Base-by-base conservation (phyloP, 116 monocot genomes). In the Cymodocea nodosa region DNA sequence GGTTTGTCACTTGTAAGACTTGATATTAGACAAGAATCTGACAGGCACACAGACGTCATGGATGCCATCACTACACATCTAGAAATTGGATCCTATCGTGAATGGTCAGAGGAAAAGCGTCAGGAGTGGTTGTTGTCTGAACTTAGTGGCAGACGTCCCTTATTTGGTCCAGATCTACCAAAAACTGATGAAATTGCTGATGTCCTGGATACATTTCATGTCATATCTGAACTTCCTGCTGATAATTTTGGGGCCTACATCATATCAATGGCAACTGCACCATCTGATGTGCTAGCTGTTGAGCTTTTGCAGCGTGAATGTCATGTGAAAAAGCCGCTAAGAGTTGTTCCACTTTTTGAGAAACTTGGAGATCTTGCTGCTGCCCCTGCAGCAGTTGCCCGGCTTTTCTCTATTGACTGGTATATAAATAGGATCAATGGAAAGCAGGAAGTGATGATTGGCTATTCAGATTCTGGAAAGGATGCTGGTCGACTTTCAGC, bases 401-500 rank as follows among this genome's bases (percentile, higher is more conserved):
- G 95, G 5, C 87, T 95, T n/a, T 95, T 95, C 64, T 90, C 95
- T 0, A 82, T 95, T 23, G 85, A 90, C n/a, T 90, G 90, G 90
- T 95, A 95, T 69, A 90, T 35, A 63, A 79, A 83, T 71, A 77
- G 87, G 56, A 95, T 95, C 39, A 56, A 85, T 78, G 90, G 90
- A 37, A 95, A 90, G 60, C 95, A 95, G 60, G 95, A 95, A 70
- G 95, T 95, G 17, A 95, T 95, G 95, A 95, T 95, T 52, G 95
- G 95, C 40, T 95, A 95, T 59, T 95, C 95, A 14, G 90, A 95
- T 75, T 95, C 95, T 36, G 95, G 95, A 23, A 95, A 95, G 71
- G 95, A 95, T 85, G 95, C 95, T 68, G 90, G 95, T 17, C 80
- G 95, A 23, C 67, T 95, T 56, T 87, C 95, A 73, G 95, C 95